Base-by-base conservation (phyloP, 2,329 filamentous ascomycete genomes). In the Pseudogymnoascus sp. region DNA sequence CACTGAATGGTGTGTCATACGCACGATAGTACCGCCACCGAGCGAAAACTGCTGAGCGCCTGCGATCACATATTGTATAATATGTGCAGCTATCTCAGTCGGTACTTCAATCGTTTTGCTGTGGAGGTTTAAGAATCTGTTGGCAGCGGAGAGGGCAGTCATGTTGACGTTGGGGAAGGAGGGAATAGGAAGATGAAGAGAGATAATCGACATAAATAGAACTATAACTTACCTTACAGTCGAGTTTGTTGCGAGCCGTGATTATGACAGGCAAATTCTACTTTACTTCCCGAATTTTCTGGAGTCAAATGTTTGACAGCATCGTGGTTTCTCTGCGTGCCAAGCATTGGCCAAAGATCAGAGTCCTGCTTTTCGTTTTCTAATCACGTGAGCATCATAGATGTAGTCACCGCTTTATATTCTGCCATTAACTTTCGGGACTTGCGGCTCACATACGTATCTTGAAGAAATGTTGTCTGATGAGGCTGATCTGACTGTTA, bases 1-100 rank as follows among this genome's bases (percentile, higher is more conserved):
- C 53, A 62, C 6, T 56, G 38, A 40, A 44, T 62, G 38, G 38
- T 62, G 25, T 3, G 61, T 44, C 46, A 42, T 62, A 36, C 25
- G 61, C 25, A 12, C 31, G n/a, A 5, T 62, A 4, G 46, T 44
- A 11, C 61, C 61, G 23, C 61, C 18, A 23, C 61, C 38, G 14
- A 62, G n/a, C 61, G 28, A 44, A 3, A 62, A 34, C 46, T 16
- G 38, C 40, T 62, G 38, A 53, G 61, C 38, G 25, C 46, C 42
- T 53, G 23, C 38, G 21, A 21, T 21, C 21, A 21, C 21, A 21
- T 21, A 21, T 2, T 21, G 21, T 21, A 21, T 21, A 21, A 44
- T 8, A 23, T n/a, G 21, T 21, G 21, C 21, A 50, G 61, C 34
- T 23, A 62, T 62, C 25, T 62, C 21, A 62, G 40, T 16, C 7